Evolutionary conservation across 2,329 filamentous ascomycete genomes (phyloP).

Genomic region (Fusarium coicis): DNA sequence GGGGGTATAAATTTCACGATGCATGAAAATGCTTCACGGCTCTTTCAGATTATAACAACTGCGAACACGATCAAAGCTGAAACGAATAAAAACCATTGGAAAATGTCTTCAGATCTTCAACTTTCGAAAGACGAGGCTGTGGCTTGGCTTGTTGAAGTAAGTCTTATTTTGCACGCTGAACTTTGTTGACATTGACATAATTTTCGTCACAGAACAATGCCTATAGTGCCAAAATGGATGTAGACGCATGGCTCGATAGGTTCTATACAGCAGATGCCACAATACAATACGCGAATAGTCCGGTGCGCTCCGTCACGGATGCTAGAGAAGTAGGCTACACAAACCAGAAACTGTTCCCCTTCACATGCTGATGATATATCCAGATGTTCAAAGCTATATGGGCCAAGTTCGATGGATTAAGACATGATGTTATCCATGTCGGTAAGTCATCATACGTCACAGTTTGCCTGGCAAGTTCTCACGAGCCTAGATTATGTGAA

Average conservation of each 20-base stretch:
- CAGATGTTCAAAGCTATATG: slow-evolving; percentile 9
- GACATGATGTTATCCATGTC: slow-evolving; percentile 4
- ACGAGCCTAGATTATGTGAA: background rate
- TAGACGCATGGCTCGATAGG: slow-evolving; percentile 1
- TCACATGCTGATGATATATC: background rate
- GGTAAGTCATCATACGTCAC: background rate
- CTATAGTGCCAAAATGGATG: background rate
- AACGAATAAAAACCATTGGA: too few species aligned
- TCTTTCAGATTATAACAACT: too few species aligned
- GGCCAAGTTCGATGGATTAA: slow-evolving; percentile 1
- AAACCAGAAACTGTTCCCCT: background rate
- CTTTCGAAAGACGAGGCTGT: background rate
- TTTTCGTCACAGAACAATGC: background rate
- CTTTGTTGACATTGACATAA: background rate
- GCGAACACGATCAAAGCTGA: background rate
- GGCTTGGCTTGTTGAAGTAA: background rate
- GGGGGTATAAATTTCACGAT: background rate
- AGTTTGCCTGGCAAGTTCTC: background rate
- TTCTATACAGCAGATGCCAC: slow-evolving; percentile 3
- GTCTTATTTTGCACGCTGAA: background rate
- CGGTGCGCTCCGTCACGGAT: background rate
- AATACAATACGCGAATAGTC: background rate
- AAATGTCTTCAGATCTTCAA: background rate
- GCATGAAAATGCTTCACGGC: background rate
- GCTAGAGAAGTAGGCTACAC: background rate